phyloP scores from a whole-genome alignment of 2,329 filamentous ascomycete genomes.

The Xenoacremonium recifei region DNA sequence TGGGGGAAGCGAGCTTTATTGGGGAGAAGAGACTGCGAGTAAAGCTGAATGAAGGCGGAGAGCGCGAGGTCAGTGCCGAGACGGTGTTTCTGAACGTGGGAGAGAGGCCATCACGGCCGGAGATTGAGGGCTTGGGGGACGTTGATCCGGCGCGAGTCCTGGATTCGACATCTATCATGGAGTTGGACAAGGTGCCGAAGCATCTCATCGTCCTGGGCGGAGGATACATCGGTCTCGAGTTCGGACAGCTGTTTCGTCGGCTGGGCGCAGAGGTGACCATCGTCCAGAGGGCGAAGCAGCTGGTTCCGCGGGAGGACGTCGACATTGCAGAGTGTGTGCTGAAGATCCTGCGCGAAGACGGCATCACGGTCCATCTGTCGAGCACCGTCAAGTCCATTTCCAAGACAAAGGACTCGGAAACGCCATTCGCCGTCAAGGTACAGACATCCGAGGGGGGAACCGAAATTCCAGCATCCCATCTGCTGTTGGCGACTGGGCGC shows the following conservation, averaged over 20 bases:
- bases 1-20: conserved; percentile 44
- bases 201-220: conserved; percentile 53
- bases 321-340: conserved; percentile 44
- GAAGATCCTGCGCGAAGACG: conserved; percentile 45
- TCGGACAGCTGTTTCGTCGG: conserved; percentile 50
- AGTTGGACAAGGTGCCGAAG: conserved; percentile 42
- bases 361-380: conserved; percentile 40
- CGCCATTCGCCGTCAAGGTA: conserved; percentile 16
- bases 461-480: conserved; percentile 40
- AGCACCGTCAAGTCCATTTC: conserved; percentile 29
- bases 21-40: conserved; percentile 38
- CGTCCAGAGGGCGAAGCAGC: conserved; percentile 40
- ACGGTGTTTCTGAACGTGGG: conserved; percentile 48
- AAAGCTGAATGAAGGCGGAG: conserved; percentile 26
- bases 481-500: conserved; percentile 50
- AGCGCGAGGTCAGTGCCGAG: conserved; percentile 35
- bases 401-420: conserved; percentile 4
- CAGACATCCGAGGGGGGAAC: conserved; percentile 19
- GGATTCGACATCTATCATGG: conserved; percentile 48
- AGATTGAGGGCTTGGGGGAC: conserved; percentile 35
- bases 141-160: conserved; percentile 37
- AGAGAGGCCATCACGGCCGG: conserved; percentile 39
- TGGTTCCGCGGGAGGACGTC: conserved; percentile 46
- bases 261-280: conserved; percentile 49
- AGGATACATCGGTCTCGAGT: conserved; percentile 53